phyloP scores from a whole-genome alignment of 176 grass and related monocot genomes.

The Lolium perenne region DNA sequence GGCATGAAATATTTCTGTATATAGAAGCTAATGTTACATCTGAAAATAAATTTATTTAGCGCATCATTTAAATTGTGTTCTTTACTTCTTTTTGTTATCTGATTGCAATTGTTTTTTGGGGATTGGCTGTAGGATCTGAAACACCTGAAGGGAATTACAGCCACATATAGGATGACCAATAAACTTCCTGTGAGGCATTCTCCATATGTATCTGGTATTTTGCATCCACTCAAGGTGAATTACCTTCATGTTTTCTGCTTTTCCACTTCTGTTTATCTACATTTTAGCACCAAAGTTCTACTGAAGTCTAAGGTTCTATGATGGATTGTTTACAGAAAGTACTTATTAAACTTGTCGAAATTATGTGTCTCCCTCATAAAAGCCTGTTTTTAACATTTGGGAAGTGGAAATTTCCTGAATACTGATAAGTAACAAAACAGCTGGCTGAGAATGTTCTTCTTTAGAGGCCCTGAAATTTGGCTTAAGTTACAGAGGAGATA shows the following conservation, averaged over 20 bases:
- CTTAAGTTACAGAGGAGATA: neutral
- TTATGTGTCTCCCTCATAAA: neutral
- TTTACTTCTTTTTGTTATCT: constrained; percentile 15
- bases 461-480: neutral
- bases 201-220: constrained; percentile 83
- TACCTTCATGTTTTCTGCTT: constrained; percentile 40
- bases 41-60: neutral
- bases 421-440: neutral
- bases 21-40: neutral
- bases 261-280: constrained; percentile 15
- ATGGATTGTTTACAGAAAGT: neutral
- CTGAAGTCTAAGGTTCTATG: neutral
- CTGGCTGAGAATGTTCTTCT: neutral
- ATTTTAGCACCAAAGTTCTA: constrained; percentile 1
- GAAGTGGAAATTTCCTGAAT: neutral
- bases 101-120: neutral
- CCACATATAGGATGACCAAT: constrained; percentile 96
- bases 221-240: constrained; percentile 91
- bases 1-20: constrained; percentile 6
- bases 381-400: neutral
- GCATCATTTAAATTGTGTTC: neutral
- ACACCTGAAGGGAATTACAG: constrained; percentile 94
- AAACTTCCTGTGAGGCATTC: constrained; percentile 98
- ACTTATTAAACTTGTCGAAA: neutral
- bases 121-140: constrained; percentile 72